Conservation (phyloP, 169 alveolate species). For the Plasmodium falciparum region DNA sequence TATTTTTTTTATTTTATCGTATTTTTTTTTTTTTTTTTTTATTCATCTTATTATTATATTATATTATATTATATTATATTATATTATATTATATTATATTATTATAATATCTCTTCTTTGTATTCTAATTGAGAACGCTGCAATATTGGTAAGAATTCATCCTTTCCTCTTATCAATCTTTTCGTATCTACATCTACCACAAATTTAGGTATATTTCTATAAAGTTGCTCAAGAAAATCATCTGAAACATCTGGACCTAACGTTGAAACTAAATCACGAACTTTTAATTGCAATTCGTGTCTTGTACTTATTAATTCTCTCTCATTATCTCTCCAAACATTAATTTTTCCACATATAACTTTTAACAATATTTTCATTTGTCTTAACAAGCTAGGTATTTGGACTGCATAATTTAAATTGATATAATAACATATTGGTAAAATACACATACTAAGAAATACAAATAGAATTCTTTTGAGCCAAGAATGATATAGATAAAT, state of each 20-base stretch:
- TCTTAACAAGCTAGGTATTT: constrained; percentile 83
- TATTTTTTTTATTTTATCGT: constrained; percentile 65
- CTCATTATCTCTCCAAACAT: constrained; percentile 91
- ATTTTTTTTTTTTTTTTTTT: constrained; percentile 36
- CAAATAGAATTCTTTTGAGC: constrained; percentile 76
- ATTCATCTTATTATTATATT: neutral
- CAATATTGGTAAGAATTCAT: constrained; percentile 85
- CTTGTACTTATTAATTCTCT: constrained; percentile 89
- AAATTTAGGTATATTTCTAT: constrained; percentile 86
- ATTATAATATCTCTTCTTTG: constrained; percentile 83
- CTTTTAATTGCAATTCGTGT: constrained; percentile 88
- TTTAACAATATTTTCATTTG: constrained; percentile 82
- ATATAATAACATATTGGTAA: constrained; percentile 83
- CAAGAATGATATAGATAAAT: constrained; percentile 72
- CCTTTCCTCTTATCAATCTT: constrained; percentile 80
- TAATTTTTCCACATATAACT: constrained; percentile 85
- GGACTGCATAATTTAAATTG: constrained; percentile 84
- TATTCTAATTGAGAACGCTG: constrained; percentile 79
- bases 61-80: too few species aligned
- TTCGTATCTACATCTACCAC: constrained; percentile 85
- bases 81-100: neutral
- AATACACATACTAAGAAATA: constrained; percentile 76
- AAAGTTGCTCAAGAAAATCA: constrained; percentile 84
- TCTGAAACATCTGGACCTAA: constrained; percentile 89
- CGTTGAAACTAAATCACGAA: constrained; percentile 85